Evolutionary conservation across 1,284 basidiomycete genomes (phyloP).

Genomic region (Leccinum griseonigrum): DNA sequence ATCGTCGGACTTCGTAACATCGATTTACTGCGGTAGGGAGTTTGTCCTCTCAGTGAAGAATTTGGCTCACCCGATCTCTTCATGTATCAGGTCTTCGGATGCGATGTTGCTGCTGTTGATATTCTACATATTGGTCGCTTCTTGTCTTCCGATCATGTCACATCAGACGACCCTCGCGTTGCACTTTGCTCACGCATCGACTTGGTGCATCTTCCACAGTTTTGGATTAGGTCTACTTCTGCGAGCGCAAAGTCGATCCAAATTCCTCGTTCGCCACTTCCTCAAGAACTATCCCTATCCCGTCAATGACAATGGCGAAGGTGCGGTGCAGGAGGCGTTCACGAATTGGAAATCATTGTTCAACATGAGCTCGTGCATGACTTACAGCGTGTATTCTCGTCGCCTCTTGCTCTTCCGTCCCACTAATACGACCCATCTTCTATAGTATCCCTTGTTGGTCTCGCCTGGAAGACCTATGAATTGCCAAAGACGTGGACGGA

Average conservation of each 20-base stretch:
- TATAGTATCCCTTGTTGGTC: constrained; percentile 78
- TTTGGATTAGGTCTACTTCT: constrained; percentile 86
- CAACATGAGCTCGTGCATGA: constrained; percentile 93
- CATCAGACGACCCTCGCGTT: constrained; percentile 48
- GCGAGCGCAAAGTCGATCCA: constrained; percentile 79
- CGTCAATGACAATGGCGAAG: constrained; percentile 53
- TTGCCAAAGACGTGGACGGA: constrained; percentile 83
- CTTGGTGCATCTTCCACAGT: constrained; percentile 88
- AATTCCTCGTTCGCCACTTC: constrained; percentile 93
- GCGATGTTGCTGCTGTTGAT: constrained; percentile 62
- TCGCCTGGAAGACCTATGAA: constrained; percentile 87
- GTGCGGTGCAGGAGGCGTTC: constrained; percentile 89
- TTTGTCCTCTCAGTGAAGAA: constrained; percentile 6
- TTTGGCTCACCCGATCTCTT: constrained; percentile 24
- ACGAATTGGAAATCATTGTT: constrained; percentile 93
- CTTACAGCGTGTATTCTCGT: constrained; percentile 66
- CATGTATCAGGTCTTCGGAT: constrained; percentile 54
- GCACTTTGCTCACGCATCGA: constrained; percentile 80
- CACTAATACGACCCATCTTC: background rate
- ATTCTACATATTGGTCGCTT: constrained; percentile 50
- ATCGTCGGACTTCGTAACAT: constrained; percentile 79
- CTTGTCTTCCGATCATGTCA: constrained; percentile 46
- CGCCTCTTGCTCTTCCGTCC: background rate
- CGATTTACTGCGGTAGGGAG: constrained; percentile 76
- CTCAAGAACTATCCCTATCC: constrained; percentile 90